Percentiles rank a stretch among this genome's conserved stretches.
Conservation (phyloP, 345 rosid genomes). For the Eucalyptus caleyi region DNA sequence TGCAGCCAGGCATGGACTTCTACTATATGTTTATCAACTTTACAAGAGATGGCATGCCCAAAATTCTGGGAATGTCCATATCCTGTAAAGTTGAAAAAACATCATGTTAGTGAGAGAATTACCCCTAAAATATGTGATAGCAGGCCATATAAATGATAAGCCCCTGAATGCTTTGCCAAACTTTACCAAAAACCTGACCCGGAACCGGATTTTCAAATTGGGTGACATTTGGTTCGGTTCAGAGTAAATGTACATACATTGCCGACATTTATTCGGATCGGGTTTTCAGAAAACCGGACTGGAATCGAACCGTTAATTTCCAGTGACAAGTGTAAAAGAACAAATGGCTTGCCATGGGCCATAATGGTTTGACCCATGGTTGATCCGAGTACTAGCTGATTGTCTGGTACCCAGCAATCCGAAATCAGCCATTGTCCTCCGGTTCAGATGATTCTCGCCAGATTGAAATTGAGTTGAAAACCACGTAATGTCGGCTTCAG, state of each 20-base stretch:
- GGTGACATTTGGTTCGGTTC: not conserved
- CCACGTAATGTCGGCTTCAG: not conserved
- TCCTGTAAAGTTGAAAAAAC: not conserved
- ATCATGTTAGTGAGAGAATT: not conserved
- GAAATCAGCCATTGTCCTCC: too few species aligned
- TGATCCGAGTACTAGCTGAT: not conserved
- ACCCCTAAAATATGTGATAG: not conserved
- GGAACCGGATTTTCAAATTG: not conserved
- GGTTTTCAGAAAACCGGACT: not conserved
- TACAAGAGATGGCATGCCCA: not conserved
- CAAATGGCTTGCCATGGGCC: not conserved
- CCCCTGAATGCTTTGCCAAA: not conserved
- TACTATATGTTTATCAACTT: too few species aligned
- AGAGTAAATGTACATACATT: not conserved
- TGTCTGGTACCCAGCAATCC: not conserved
- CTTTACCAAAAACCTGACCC: not conserved
- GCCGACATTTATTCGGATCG: not conserved
- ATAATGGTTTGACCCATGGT: not conserved
- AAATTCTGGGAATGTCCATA: not conserved
- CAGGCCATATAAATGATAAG: not conserved
- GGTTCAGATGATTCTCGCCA: not conserved
- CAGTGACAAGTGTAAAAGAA: not conserved
- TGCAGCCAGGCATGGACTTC: too few species aligned
- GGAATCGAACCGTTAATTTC: not conserved
- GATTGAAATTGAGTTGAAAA: not conserved